These are phyloP conservation scores for Neurospora tetrasperma DNA, from an alignment of 495 filamentous ascomycete species.

Conservation along the genomic window DNA sequence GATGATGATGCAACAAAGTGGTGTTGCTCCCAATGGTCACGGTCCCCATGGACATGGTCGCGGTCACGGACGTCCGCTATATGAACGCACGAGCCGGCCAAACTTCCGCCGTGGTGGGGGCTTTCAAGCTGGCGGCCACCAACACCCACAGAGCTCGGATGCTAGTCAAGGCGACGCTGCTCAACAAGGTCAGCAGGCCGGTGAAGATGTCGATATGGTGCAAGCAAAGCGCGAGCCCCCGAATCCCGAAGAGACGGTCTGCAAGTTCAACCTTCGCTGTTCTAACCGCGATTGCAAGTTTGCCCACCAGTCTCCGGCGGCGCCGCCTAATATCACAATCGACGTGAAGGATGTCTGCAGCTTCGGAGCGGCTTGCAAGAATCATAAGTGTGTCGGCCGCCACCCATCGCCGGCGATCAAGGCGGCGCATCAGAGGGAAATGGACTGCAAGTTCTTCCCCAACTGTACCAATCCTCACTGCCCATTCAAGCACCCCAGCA, in stretches of 20 bases:
- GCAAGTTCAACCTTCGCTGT: slow-evolving; percentile 81
- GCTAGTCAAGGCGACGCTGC: slow-evolving; percentile 16
- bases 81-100: slow-evolving; percentile 52
- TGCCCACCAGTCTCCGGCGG: slow-evolving; percentile 88
- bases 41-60: slow-evolving; percentile 17
- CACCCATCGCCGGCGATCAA: slow-evolving; percentile 87
- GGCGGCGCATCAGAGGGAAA: slow-evolving; percentile 63
- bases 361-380: slow-evolving; percentile 87
- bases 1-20: slow-evolving; percentile 51
- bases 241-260: slow-evolving; percentile 54
- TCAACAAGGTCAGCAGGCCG: slow-evolving; percentile 14
- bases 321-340: slow-evolving; percentile 62
- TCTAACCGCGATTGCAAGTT: slow-evolving; percentile 82
- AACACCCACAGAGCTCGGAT: slow-evolving; percentile 12
- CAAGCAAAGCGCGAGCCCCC: slow-evolving; percentile 34
- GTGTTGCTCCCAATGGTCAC: neutral
- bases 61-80: slow-evolving; percentile 53
- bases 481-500: slow-evolving; percentile 77
- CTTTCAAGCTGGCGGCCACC: slow-evolving; percentile 25
- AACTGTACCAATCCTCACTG: slow-evolving; percentile 84
- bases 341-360: slow-evolving; percentile 74
- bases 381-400: slow-evolving; percentile 80
- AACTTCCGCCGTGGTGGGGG: slow-evolving; percentile 27
- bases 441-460: slow-evolving; percentile 89
- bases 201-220: slow-evolving; percentile 43